Evolutionary conservation across 1,284 basidiomycete species (phyloP), one percentile per base, ranked within the genome.

Genomic region (Ustanciosporium gigantosporum): DNA sequence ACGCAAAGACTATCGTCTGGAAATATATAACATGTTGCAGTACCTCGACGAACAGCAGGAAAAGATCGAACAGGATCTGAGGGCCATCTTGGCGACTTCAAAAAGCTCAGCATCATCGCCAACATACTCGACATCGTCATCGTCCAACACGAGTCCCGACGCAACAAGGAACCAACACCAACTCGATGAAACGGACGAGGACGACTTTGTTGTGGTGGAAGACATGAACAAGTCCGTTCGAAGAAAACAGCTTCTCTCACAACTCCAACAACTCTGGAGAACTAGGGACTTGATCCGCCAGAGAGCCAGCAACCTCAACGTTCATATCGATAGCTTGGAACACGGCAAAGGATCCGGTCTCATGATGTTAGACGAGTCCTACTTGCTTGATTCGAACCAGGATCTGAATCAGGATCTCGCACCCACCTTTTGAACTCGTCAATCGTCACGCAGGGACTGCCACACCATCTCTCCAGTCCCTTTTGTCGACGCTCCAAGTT

Each of bases 41-140:
- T 52, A 45, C 36, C 52, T 62, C 34, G 59, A 62, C 36, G 59
- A 62, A 13, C 47, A 62, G 41, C 59, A 62, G 27, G 59, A 62
- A 29, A 48, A 51, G 52, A 62, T 56, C 35, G 59, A 62, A 6
- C 46, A 51, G 40, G 41, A 51, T 8, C 59, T 62, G 17, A 19
- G 9, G 7, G 32, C 32, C 32, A 9, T 9, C 7, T 9, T 29
- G 11, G n/a, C 27, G 11, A n/a, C 27, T n/a, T n/a, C n/a, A n/a
- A n/a, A n/a, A n/a, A n/a, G n/a, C n/a, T n/a, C n/a, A n/a, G n/a
- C n/a, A n/a, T n/a, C n/a, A n/a, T n/a, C n/a, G n/a, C n/a, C n/a
- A n/a, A n/a, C n/a, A n/a, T 6, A n/a, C n/a, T n/a, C n/a, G n/a
- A n/a, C n/a, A n/a, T n/a, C n/a, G n/a, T n/a, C n/a, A n/a, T 11